Evolutionary conservation across 2,329 filamentous ascomycete genomes (phyloP), one percentile per base, ranked within the genome.

Genomic region (Teratosphaeria pseudoeucalypti): DNA sequence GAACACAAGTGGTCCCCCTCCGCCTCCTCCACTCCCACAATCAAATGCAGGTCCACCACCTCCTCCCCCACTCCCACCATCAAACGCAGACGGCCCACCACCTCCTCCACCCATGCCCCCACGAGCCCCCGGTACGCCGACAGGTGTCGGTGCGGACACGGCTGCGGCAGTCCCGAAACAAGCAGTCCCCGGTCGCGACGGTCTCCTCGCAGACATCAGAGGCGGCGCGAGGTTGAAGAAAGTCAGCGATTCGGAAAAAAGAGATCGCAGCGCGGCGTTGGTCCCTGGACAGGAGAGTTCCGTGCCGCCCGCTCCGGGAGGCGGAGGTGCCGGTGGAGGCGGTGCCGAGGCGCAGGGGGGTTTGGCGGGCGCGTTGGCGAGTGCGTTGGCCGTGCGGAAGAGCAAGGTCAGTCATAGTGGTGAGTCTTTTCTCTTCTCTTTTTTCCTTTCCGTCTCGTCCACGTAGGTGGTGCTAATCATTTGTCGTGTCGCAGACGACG

Each of bases 391-490:
- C 61, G 87, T 85, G 77, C 82, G 92, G 74, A 96, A 96, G 79
- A 85, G 90, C 75, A 96, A 95, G 80, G 92, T 96, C 72, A 90
- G 89, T 76, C 87, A 89, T 73, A 95, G 90, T 80, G 92, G 92
- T 96, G 84, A 85, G 89, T 87, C 56, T 57, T 19, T 19, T 7
- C 68, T 68, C 57, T 26, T 57, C 26, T 26, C 39, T n/a, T 7
- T 43, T 59, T 53, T 10, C 34, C 3, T 37, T 23, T 14, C 23
- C 23, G 23, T 23, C 23, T 23, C 23, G 23, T 23, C 23, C 23
- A 23, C 23, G 23, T 23, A 23, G 23, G 23, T 23, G 23, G 23
- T 23, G 23, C 23, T 23, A 23, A 23, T 23, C 23, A 2, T 23
- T 23, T 23, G 23, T 1, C 2, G 23, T 23, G 23, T 23, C 23